A percentile compares a stretch with the other conserved stretches of the same genome.
Conservation (phyloP, 2,329 filamentous ascomycete species). For the Fusarium sp. region DNA sequence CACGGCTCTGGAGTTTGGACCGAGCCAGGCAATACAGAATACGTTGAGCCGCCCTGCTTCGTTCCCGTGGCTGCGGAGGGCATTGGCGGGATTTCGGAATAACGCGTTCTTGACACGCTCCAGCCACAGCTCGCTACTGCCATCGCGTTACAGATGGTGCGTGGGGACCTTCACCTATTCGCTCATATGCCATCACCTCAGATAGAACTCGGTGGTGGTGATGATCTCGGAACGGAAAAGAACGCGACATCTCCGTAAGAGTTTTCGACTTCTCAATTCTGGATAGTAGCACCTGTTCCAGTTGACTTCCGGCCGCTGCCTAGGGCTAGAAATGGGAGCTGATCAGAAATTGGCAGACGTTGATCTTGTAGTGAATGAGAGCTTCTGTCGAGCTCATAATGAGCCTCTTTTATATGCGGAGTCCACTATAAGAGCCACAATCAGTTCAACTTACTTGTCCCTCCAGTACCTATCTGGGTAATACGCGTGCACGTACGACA, state of each 20-base stretch:
- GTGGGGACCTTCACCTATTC: slow-evolving; percentile 7
- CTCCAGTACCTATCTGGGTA: not conserved
- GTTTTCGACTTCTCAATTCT: not conserved
- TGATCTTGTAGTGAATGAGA: not conserved
- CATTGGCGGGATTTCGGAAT: not conserved
- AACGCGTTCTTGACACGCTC: not conserved
- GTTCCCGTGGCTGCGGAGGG: not conserved
- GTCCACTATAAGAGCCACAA: not conserved
- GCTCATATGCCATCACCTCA: not conserved
- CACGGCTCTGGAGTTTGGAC: not conserved
- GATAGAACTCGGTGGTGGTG: not conserved
- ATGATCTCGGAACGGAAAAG: not conserved
- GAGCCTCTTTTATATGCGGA: not conserved
- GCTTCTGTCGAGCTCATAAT: not conserved
- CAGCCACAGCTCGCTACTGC: not conserved
- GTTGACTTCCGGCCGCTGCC: not conserved
- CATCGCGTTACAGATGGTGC: not conserved
- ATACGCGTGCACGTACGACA: not conserved
- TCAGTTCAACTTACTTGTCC: not conserved
- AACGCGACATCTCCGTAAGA: not conserved
- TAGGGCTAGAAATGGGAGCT: not conserved
- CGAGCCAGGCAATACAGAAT: not conserved
- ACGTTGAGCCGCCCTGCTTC: not conserved
- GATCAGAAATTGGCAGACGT: not conserved
- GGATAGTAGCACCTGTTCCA: not conserved